Conservation (phyloP, 1,284 basidiomycete genomes). For the Puccinia polysora region DNA sequence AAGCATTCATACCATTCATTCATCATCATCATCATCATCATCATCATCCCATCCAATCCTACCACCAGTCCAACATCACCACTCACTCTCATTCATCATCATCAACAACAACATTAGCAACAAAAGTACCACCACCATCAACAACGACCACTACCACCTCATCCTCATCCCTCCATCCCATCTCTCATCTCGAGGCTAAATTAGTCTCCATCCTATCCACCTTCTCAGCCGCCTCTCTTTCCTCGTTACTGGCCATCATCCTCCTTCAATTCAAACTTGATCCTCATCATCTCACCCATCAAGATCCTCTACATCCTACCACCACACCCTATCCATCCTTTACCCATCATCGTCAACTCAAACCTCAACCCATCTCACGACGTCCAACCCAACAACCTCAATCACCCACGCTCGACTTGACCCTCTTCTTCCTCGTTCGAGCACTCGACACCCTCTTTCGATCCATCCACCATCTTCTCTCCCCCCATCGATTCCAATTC, state of each 20-base stretch:
- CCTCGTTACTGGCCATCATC: conserved; percentile 41
- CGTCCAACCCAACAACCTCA: neutral
- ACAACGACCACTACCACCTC: neutral
- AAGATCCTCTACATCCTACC: conserved; percentile 32
- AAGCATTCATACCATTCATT: too few relatives aligned
- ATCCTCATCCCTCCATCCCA: neutral
- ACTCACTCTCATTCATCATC: neutral
- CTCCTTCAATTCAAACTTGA: conserved; percentile 23
- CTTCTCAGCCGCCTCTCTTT: conserved; percentile 32
- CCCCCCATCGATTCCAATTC: conserved; percentile 34
- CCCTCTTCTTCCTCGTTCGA: conserved; percentile 54
- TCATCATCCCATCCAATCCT: neutral
- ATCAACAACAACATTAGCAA: neutral
- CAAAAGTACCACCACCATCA: neutral
- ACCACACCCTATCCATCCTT: conserved; percentile 30
- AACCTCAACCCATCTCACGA: neutral
- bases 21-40: neutral
- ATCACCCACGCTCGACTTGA: conserved; percentile 53
- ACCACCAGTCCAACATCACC: conserved; percentile 2
- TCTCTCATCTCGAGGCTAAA: neutral
- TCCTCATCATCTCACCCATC: neutral
- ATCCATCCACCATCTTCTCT: conserved; percentile 44
- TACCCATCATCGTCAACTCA: neutral
- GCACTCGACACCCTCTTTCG: conserved; percentile 52
- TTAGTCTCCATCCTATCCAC: conserved; percentile 26